Conservation (phyloP, 2,329 filamentous ascomycete species). For the Aspergillus thermomutatus region DNA sequence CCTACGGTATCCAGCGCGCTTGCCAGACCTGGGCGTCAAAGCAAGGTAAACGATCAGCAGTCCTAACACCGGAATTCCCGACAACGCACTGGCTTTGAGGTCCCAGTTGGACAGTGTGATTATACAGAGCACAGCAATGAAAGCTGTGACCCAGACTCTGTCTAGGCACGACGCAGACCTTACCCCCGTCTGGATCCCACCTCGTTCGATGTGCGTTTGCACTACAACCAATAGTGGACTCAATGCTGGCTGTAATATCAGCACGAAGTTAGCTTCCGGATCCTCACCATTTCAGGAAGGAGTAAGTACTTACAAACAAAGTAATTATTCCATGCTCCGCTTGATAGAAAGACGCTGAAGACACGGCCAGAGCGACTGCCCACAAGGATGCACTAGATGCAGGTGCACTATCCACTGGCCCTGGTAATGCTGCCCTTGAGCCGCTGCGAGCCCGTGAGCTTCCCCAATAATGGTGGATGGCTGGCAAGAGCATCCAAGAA, state of each 20-base stretch:
- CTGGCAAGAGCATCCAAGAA: slow-evolving; percentile 4
- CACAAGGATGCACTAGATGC: slow-evolving; percentile 3
- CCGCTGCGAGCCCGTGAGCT: too few species aligned
- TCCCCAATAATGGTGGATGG: neutral
- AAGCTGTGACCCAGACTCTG: slow-evolving; percentile 15
- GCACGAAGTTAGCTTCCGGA: neutral
- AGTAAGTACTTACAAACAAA: neutral
- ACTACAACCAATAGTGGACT: slow-evolving; percentile 29
- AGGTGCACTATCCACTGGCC: neutral
- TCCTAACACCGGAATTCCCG: slow-evolving; percentile 24
- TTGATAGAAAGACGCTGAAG: neutral
- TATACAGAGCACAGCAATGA: slow-evolving; percentile 21
- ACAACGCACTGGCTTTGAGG: slow-evolving; percentile 18
- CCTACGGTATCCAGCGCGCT: neutral
- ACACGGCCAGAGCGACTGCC: slow-evolving; percentile 3
- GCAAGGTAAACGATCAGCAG: slow-evolving; percentile 30
- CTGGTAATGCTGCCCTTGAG: neutral
- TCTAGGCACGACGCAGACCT: too few species aligned
- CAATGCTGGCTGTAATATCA: slow-evolving; percentile 25
- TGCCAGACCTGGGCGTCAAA: slow-evolving; percentile 6
- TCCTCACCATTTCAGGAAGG: neutral
- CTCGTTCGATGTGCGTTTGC: slow-evolving; percentile 17
- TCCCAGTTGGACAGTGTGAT: slow-evolving; percentile 29
- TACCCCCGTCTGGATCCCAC: neutral
- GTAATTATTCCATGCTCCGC: slow-evolving; percentile 1